Evolutionary conservation across 176 grass and related monocot genomes (phyloP), one percentile per base, ranked within the genome.

Genomic region (maize (Zea mays)): DNA sequence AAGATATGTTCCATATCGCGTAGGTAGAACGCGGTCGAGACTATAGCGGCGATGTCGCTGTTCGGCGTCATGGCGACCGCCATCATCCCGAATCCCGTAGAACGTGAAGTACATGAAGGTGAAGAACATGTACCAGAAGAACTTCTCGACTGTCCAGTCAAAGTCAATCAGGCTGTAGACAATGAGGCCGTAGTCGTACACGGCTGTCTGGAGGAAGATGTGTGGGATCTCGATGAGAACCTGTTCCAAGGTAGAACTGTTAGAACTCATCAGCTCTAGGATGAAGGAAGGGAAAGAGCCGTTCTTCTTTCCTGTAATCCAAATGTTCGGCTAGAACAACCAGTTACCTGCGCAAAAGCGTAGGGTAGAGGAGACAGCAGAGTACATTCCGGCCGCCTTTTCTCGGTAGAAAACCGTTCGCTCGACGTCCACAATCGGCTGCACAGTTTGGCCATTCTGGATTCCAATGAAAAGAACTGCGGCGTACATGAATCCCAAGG

Each of bases 51-150:
- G 1, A 84, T 52, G 14, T 90, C 84, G 5, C 80, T 86, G 78
- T 83, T 86, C 4, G 88, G 80, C 51, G 88, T 86, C 84, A 90
- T 76, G 61, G 80, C 84, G 16, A 86, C 88, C 3, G 76, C 70
- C 88, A 90, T 48, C 46, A 48, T 48, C 46, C 46, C 46, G 1
- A 10, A 48, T 48, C 46, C 46, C 46, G 1, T 12, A 12, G 46
- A 48, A 48, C 9, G 46, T 48, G 46, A 85, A 91, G 81, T 91
- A 91, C 81, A 87, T 72, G 81, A 91, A 87, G 14, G 89, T 91
- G 76, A 84, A 87, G 81, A 73, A 91, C 85, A 91, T 87, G 70
- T 91, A 87, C 89, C 89, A 87, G 13, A 91, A 73, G 81, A 91
- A 91, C 36, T 91, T 91, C 3, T 60, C 9, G 4, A 60, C 20